Conservation (phyloP, 441 rosid genomes). For the Omphalea diandra region DNA sequence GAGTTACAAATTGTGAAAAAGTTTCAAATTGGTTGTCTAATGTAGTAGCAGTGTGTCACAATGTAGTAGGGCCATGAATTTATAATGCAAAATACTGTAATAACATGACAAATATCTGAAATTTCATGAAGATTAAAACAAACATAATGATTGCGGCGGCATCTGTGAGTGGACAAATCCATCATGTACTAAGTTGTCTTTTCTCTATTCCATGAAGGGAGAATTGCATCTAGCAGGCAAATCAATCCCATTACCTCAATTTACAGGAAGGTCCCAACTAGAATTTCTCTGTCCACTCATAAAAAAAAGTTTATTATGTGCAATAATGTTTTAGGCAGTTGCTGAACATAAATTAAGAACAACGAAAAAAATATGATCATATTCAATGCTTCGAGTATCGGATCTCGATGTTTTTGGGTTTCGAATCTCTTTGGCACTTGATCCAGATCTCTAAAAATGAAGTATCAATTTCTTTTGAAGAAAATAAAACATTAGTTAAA, state of each 20-base stretch:
- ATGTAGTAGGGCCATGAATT: background rate
- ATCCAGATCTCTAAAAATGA: too few species aligned
- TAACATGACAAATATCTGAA: slow-evolving; percentile 12
- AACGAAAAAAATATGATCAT: background rate
- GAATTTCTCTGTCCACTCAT: slow-evolving; percentile 10
- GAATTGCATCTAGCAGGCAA: too few species aligned
- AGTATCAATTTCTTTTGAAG: too few species aligned
- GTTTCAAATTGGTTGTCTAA: too few species aligned
- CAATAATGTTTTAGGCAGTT: background rate
- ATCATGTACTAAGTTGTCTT: slow-evolving; percentile 23
- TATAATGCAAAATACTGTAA: slow-evolving; percentile 12
- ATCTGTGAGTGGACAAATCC: slow-evolving; percentile 23
- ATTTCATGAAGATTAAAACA: background rate
- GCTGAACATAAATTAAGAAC: background rate
- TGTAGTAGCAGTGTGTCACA: slow-evolving; percentile 1
- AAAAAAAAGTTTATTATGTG: background rate
- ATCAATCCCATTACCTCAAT: too few species aligned
- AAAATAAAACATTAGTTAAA: too few species aligned
- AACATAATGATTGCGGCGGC: slow-evolving; percentile 18
- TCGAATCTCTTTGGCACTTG: too few species aligned
- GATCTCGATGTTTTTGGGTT: too few species aligned
- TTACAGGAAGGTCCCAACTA: background rate
- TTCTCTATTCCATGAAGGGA: background rate
- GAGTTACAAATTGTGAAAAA: background rate
- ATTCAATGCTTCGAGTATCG: too few species aligned